Base-by-base conservation (phyloP, 192 early-diverging fungal species). In the Dissophora ornata region DNA sequence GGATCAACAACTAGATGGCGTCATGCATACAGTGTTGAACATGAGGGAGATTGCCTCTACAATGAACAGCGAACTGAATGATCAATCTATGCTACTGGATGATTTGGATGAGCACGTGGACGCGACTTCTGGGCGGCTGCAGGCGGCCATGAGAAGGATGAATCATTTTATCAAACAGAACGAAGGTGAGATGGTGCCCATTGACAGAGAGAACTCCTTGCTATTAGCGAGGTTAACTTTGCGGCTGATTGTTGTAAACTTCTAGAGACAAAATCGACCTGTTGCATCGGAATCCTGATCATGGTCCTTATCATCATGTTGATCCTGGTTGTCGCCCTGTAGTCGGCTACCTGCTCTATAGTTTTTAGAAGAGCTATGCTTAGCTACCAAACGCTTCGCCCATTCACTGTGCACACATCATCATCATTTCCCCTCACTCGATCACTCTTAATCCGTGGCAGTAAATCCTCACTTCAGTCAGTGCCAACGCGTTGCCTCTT, bases 31-130 rank as follows among this genome's bases (percentile, higher is more conserved):
- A 18, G 65, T 86, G 2, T 51, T 79, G 11, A 86, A 88, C 51
- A 75, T 88, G 55, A 80, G 85, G 30, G 87, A 84, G n/a, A 88
- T 86, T 73, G 87, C 87, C 19, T 62, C 77, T 2, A 85, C 84
- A 0, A 86, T 88, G 82, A 78, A 86, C 44, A 19, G 45, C 48
- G 87, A 88, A 58, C 69, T 88, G 10, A 80, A 85, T 18, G 84
- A 88, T 54, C 87, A 88, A 50, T 83, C 80, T 2, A 61, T 86
- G 83, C 46, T 88, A 16, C 62, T 88, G 44, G 83, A 85, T 53
- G 87, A 88, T 30, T 56, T 88, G 54, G 87, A 82, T 24, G 80
- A 84, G 18, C 84, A 84, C 48, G 82, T 86, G 2, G 87, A 88
- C 44, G 32, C 70, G 30, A 80, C 84, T 0, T 48, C 81, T 34